A percentile compares a stretch with the other conserved stretches of the same genome.
phyloP scores from a whole-genome alignment of 2,329 filamentous ascomycete species.

The Phaeosphaeriaceae sp. region DNA sequence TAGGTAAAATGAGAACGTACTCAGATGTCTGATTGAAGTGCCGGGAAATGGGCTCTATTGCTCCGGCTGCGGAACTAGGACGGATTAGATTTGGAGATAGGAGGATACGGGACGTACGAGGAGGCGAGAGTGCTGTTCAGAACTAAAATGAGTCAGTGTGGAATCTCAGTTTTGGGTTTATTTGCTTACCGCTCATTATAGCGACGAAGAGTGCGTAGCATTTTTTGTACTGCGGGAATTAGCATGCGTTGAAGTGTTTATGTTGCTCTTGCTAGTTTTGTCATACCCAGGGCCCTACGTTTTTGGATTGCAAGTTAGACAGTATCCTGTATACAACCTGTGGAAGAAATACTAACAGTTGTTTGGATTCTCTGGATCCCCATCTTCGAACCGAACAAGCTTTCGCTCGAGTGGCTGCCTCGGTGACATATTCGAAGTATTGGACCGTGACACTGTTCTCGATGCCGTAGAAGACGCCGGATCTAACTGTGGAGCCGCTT shows the following conservation, averaged over 20 bases:
- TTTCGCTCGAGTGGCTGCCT: slow-evolving; percentile 18
- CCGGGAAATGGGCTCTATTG: slow-evolving; percentile 62
- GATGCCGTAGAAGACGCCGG: slow-evolving; percentile 13
- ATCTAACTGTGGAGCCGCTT: slow-evolving; percentile 15
- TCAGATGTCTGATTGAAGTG: slow-evolving; percentile 63
- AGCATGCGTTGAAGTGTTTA: neutral
- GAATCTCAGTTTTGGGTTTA: neutral
- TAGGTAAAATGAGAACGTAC: slow-evolving; percentile 54
- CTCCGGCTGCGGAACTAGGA: slow-evolving; percentile 64
- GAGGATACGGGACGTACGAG: slow-evolving; percentile 39
- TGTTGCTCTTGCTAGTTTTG: neutral
- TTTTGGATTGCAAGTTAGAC: too few relatives aligned
- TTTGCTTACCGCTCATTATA: slow-evolving; percentile 59
- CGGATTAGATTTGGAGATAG: neutral
- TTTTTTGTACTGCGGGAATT: slow-evolving; percentile 59
- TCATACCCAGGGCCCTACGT: neutral
- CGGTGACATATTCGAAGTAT: slow-evolving; percentile 5
- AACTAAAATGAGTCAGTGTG: slow-evolving; percentile 17
- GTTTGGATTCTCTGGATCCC: slow-evolving; percentile 51
- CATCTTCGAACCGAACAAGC: slow-evolving; percentile 48
- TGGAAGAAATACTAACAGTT: slow-evolving; percentile 38
- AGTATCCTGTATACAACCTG: too few relatives aligned
- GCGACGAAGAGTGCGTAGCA: slow-evolving; percentile 60
- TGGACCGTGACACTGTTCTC: slow-evolving; percentile 16
- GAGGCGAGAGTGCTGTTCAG: slow-evolving; percentile 73